Evolutionary conservation across 108 stramenopile species (phyloP).

Genomic region (Fragilaria radians): DNA sequence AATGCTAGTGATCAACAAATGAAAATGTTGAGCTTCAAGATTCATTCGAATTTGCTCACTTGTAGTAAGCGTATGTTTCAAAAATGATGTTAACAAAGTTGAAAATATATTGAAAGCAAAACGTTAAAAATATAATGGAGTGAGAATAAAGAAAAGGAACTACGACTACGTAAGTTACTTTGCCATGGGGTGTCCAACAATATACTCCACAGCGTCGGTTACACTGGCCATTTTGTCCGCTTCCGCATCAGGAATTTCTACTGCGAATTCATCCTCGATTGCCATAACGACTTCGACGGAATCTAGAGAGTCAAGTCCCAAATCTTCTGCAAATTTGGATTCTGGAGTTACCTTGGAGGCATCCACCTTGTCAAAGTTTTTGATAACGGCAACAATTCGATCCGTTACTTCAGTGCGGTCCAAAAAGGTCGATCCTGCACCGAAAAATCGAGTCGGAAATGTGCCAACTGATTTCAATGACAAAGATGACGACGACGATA

Average conservation of each 20-base stretch:
- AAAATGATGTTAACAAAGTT: no score
- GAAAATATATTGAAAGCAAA: no score
- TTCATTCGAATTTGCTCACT: no score
- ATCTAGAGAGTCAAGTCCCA: constrained; percentile 98
- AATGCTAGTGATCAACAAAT: no score
- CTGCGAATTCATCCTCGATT: constrained; percentile 99
- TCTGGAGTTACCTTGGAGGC: constrained; percentile 72
- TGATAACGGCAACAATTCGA: constrained; percentile 92
- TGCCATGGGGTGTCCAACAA: constrained; percentile 89
- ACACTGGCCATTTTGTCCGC: constrained; percentile 96
- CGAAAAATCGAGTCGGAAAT: constrained; percentile 33
- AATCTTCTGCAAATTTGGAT: constrained; percentile 90
- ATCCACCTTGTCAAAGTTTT: constrained; percentile 99
- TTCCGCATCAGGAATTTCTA: constrained; percentile 99
- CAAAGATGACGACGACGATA: constrained; percentile 22
- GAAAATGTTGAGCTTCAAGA: no score
- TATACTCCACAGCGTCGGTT: constrained; percentile 93
- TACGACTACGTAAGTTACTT: constrained; percentile 77
- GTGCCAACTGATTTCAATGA: constrained; percentile 27
- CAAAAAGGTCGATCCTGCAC: constrained; percentile 70
- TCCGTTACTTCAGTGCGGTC: constrained; percentile 89
- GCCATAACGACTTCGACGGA: constrained; percentile 99
- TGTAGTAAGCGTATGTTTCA: no score
- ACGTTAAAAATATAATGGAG: no score
- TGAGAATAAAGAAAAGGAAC: no score